Conservation (phyloP, 176 grass and related monocot genomes). For the Cenchrus purpureus region DNA sequence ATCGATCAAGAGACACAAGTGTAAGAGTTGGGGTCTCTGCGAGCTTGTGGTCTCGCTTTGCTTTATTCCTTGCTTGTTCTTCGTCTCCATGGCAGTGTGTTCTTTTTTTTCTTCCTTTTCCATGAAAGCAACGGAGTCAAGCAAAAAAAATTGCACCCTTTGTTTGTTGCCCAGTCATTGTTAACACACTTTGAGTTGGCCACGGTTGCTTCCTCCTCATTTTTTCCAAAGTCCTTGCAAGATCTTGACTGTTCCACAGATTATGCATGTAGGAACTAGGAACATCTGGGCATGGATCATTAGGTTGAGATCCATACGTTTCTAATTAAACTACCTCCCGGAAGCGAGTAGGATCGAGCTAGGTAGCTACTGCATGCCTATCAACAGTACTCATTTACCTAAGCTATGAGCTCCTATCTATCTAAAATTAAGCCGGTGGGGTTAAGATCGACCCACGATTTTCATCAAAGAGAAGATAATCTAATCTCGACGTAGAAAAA, state of each 20-base stretch:
- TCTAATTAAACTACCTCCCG: slow-evolving; percentile 18
- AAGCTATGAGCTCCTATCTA: not conserved
- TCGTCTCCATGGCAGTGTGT: not conserved
- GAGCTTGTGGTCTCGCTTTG: slow-evolving; percentile 12
- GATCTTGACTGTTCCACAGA: slow-evolving; percentile 19
- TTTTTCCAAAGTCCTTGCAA: slow-evolving; percentile 1
- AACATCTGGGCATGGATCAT: slow-evolving; percentile 22
- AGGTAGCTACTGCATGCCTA: not conserved
- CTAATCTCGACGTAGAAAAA: too few species aligned
- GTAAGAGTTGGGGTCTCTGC: slow-evolving; percentile 15
- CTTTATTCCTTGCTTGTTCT: slow-evolving; percentile 62
- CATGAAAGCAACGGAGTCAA: slow-evolving; percentile 45
- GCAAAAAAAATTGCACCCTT: slow-evolving; percentile 29
- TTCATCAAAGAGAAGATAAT: too few species aligned
- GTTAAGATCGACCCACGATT: too few species aligned
- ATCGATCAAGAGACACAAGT: slow-evolving; percentile 26
- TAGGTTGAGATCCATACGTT: slow-evolving; percentile 45
- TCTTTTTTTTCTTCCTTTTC: slow-evolving; percentile 11
- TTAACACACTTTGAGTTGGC: slow-evolving; percentile 45
- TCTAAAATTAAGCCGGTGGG: too few species aligned
- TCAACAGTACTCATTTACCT: slow-evolving; percentile 15
- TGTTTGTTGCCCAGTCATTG: slow-evolving; percentile 51
- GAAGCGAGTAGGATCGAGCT: slow-evolving; percentile 29
- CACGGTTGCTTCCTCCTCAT: slow-evolving; percentile 23
- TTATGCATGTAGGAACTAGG: slow-evolving; percentile 9